Conservation (phyloP, 257 asterid genomes). For the Fraxinus pennsylvanica region DNA sequence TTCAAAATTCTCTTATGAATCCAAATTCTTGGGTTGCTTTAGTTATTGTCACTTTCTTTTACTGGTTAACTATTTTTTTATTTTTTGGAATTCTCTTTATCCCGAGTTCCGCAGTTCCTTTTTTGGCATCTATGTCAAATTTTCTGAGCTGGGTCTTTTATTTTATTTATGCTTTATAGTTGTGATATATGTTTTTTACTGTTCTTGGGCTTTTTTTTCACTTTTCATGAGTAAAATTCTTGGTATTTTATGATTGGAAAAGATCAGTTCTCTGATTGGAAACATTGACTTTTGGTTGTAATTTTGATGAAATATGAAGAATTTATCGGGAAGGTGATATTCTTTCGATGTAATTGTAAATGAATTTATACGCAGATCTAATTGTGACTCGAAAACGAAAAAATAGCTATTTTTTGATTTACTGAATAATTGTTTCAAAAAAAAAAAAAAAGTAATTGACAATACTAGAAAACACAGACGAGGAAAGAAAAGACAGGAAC, state of each 20-base stretch:
- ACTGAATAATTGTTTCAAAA: neutral
- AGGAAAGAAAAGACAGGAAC: neutral
- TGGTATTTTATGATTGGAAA: neutral
- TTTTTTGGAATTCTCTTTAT: neutral
- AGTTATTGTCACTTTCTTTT: neutral
- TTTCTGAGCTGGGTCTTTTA: neutral
- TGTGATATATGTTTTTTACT: neutral
- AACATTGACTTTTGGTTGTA: slow-evolving; percentile 1
- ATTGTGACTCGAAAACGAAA: neutral
- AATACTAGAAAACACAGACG: neutral
- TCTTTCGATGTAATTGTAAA: neutral
- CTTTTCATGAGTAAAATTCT: neutral
- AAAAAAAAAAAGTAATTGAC: neutral
- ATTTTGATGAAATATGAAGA: slow-evolving; percentile 7
- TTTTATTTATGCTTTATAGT: neutral
- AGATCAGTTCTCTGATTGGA: slow-evolving; percentile 10
- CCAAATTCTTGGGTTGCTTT: neutral
- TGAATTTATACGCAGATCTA: neutral
- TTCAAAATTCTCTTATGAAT: neutral
- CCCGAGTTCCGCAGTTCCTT: neutral
- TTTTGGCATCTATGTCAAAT: neutral
- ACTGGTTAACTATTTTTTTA: neutral
- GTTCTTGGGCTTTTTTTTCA: neutral
- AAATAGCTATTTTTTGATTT: neutral
- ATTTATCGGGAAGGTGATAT: neutral